Conservation (phyloP, 495 filamentous ascomycete genomes). For the Penicillium cinerascens region DNA sequence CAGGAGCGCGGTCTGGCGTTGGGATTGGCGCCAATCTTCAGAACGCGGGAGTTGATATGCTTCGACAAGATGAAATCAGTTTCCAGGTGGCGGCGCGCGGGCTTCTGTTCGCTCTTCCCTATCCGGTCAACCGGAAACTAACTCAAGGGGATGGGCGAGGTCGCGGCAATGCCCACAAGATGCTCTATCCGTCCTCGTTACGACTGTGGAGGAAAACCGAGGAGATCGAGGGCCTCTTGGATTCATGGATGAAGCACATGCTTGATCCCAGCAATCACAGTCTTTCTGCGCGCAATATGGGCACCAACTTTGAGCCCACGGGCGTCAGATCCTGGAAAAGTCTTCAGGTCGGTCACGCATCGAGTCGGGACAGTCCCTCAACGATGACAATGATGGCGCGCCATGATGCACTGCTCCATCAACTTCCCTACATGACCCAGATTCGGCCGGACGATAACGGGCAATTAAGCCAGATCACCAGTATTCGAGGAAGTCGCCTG, state of each 20-base stretch:
- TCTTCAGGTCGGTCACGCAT: constrained; percentile 18
- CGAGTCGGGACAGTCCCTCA: constrained; percentile 32
- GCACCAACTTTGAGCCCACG: constrained; percentile 19
- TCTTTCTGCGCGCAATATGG: constrained; percentile 21
- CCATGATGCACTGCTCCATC: constrained; percentile 72
- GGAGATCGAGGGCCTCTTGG: constrained; percentile 68
- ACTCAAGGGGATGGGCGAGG: constrained; percentile 27
- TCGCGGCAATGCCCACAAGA: constrained; percentile 62
- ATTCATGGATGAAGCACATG: constrained; percentile 55
- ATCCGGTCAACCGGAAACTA: constrained; percentile 68
- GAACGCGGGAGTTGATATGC: constrained; percentile 59
- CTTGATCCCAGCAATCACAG: constrained; percentile 21
- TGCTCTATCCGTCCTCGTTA: constrained; percentile 81
- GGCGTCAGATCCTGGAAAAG: constrained; percentile 37
- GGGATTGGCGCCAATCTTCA: constrained; percentile 41
- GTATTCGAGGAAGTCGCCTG: constrained; percentile 48
- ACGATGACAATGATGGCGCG: constrained; percentile 59
- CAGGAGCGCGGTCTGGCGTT: constrained; percentile 22
- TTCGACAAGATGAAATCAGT: constrained; percentile 87
- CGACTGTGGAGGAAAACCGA: constrained; percentile 75
- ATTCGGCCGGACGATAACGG: constrained; percentile 42
- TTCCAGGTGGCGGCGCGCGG: constrained; percentile 87
- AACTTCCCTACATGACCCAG: constrained; percentile 77
- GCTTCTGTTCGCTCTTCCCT: constrained; percentile 75
- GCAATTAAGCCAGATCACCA: constrained; percentile 67